phyloP scores from a whole-genome alignment of 2,329 filamentous ascomycete genomes.

The Aspergillus proliferans region DNA sequence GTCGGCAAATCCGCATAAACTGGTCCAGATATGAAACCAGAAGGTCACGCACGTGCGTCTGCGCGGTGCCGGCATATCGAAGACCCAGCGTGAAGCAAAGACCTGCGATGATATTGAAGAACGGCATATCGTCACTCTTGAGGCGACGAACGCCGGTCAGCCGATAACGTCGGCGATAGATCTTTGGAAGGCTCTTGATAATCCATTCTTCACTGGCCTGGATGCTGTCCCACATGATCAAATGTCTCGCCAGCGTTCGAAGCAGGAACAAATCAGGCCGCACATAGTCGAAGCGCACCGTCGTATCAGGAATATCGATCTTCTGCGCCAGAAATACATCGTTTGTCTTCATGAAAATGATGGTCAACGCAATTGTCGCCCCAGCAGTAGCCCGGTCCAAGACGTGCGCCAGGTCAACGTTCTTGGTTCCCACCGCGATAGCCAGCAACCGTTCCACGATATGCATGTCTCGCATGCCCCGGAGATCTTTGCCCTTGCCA shows the following conservation, averaged over 20 bases:
- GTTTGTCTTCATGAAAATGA: slow-evolving; percentile 97
- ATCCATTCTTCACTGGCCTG: slow-evolving; percentile 70
- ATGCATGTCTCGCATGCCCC: slow-evolving; percentile 87
- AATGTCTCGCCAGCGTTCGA: slow-evolving; percentile 77
- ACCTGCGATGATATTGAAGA: slow-evolving; percentile 86
- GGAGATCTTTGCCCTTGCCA: slow-evolving; percentile 79
- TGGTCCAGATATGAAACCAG: slow-evolving; percentile 79
- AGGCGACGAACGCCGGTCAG: slow-evolving; percentile 58
- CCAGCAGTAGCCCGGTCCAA: slow-evolving; percentile 88
- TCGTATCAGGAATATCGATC: slow-evolving; percentile 84
- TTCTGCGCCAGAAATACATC: slow-evolving; percentile 81
- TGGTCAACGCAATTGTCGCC: slow-evolving; percentile 80
- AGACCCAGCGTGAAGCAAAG: slow-evolving; percentile 74
- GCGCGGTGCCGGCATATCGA: slow-evolving; percentile 67
- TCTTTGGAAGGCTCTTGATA: slow-evolving; percentile 61
- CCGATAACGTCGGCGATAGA: slow-evolving; percentile 59
- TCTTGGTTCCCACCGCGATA: slow-evolving; percentile 81
- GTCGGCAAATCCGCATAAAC: slow-evolving; percentile 69
- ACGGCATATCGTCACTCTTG: slow-evolving; percentile 76
- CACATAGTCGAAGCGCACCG: slow-evolving; percentile 90
- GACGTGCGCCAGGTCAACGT: slow-evolving; percentile 85
- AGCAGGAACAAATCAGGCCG: slow-evolving; percentile 88
- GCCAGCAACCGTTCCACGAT: slow-evolving; percentile 81
- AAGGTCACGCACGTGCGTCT: slow-evolving; percentile 67
- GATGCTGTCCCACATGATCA: slow-evolving; percentile 90